Percentiles rank a stretch among this genome's conserved stretches.
phyloP scores from a whole-genome alignment of 768 basidiomycete species.

The Lentinula boryana region DNA sequence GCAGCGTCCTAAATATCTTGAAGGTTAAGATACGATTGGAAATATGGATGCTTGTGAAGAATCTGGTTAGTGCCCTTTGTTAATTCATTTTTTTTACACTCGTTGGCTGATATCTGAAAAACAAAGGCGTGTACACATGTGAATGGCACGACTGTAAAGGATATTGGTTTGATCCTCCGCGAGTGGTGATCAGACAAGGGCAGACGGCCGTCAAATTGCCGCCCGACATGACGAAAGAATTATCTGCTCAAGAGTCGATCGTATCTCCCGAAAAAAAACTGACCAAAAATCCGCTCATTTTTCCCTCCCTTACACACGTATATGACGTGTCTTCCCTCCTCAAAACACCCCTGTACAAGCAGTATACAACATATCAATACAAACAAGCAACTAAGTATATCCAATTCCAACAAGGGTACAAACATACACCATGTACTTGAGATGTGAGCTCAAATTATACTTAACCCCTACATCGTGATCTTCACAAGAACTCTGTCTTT shows the following conservation, averaged over 20 bases:
- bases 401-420: too few species aligned
- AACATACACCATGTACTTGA: too few species aligned
- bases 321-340: slow-evolving; percentile 70
- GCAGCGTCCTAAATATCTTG: slow-evolving; percentile 54
- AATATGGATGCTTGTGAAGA: slow-evolving; percentile 94
- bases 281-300: slow-evolving; percentile 5
- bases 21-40: slow-evolving; percentile 94
- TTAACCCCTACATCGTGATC: too few species aligned
- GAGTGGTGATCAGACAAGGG: slow-evolving; percentile 63
- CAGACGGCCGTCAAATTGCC: slow-evolving; percentile 49
- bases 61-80: slow-evolving; percentile 17
- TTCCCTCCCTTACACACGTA: slow-evolving; percentile 43
- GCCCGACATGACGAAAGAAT: slow-evolving; percentile 4
- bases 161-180: slow-evolving; percentile 90
- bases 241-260: slow-evolving; percentile 20
- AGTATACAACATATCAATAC: slow-evolving; percentile 61
- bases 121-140: slow-evolving; percentile 69
- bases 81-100: background rate
- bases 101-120: background rate
- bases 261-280: slow-evolving; percentile 10
- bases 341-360: slow-evolving; percentile 49
- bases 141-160: slow-evolving; percentile 96
- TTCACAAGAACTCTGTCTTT: too few species aligned
- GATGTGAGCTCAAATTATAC: too few species aligned
- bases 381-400: too few species aligned